Percentiles rank a stretch among this genome's conserved stretches.
Conservation (phyloP, 164 flowering plant species). For the Tinospora cordifolia region DNA sequence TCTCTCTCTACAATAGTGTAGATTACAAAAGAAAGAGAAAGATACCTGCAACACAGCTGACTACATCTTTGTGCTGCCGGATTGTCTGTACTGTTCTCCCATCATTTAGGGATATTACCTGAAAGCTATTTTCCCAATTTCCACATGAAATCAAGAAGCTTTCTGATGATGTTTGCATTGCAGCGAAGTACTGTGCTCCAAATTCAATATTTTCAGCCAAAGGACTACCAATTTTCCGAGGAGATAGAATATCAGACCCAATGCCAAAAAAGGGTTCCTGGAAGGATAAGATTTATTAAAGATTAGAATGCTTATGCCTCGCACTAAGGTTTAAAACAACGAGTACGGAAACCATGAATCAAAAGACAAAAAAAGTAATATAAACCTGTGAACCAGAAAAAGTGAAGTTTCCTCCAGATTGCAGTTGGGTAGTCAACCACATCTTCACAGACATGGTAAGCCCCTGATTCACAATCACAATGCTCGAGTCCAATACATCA, state of each 20-base stretch:
- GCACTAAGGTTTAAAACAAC: background rate
- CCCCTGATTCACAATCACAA: conserved; percentile 72
- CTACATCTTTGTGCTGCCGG: conserved; percentile 90
- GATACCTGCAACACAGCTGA: conserved; percentile 93
- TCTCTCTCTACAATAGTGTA: too few relatives aligned
- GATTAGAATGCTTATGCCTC: background rate
- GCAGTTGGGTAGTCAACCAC: conserved; percentile 96
- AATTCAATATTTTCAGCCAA: conserved; percentile 72
- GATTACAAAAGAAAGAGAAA: background rate
- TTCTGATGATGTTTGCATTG: conserved; percentile 68
- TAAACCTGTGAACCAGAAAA: conserved; percentile 84
- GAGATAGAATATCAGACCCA: conserved; percentile 82
- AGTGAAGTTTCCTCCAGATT: conserved; percentile 93
- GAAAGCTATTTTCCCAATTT: conserved; percentile 97
- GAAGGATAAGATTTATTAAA: conserved; percentile 15
- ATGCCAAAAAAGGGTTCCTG: conserved; percentile 96
- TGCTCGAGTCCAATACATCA: conserved; percentile 54
- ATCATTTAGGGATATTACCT: conserved; percentile 73
- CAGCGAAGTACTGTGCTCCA: conserved; percentile 81
- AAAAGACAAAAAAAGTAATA: background rate
- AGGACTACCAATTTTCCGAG: conserved; percentile 82
- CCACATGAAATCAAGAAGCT: conserved; percentile 82
- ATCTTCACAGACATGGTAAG: conserved; percentile 79
- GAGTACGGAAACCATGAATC: background rate
- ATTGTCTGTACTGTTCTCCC: conserved; percentile 89